Conservation (phyloP, 2,329 filamentous ascomycete species). For the Talaromyces sp. region DNA sequence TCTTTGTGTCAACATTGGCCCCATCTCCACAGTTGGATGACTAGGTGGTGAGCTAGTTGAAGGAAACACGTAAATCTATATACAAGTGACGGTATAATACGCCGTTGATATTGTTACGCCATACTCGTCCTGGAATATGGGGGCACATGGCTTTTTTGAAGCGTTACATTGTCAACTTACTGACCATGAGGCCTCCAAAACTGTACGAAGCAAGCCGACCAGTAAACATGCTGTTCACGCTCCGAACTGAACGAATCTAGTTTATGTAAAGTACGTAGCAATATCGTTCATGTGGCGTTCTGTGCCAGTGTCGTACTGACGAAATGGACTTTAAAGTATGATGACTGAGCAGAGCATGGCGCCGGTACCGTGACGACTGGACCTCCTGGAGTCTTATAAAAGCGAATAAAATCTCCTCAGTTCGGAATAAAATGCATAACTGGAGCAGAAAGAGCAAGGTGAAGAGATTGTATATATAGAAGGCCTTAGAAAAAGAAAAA, state of each 20-base stretch:
- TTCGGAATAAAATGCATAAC: neutral
- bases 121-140: constrained; percentile 4
- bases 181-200: neutral
- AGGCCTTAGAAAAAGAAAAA: neutral
- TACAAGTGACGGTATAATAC: neutral
- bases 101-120: neutral
- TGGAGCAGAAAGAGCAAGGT: neutral
- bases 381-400: neutral
- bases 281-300: neutral
- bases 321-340: neutral
- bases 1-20: neutral
- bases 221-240: neutral
- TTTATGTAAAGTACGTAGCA: neutral
- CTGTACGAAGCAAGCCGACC: neutral
- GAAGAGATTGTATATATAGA: neutral
- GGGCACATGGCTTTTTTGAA: neutral
- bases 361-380: neutral
- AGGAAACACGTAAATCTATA: neutral
- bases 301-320: neutral
- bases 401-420: neutral
- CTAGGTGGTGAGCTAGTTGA: neutral
- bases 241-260: neutral
- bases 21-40: neutral
- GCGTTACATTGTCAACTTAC: neutral
- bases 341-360: neutral